Percentiles rank a stretch among this genome's conserved stretches.
phyloP scores from a whole-genome alignment of 1,284 basidiomycete species.

The Boletus sp. region DNA sequence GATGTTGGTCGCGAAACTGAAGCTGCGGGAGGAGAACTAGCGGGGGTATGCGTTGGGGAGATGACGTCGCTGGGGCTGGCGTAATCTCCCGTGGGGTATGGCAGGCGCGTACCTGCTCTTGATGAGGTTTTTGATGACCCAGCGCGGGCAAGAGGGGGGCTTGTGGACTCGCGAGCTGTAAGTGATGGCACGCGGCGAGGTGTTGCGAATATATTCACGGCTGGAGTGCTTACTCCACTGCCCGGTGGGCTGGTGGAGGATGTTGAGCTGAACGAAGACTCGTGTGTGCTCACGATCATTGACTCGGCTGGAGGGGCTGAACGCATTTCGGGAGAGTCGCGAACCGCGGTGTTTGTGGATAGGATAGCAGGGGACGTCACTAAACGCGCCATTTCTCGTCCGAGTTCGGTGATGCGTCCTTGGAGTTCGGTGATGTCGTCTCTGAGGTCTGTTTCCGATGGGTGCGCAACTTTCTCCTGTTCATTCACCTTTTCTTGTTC shows the following conservation, averaged over 20 bases:
- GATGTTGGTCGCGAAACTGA: conserved; percentile 30
- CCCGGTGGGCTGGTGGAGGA: conserved; percentile 21
- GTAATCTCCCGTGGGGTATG: conserved; percentile 79
- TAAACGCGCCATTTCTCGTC: conserved; percentile 71
- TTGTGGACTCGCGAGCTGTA: conserved; percentile 57
- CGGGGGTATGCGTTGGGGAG: conserved; percentile 51
- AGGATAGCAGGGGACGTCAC: conserved; percentile 54
- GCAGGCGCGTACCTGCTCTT: conserved; percentile 52
- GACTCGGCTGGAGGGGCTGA: conserved; percentile 40
- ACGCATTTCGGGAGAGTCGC: conserved; percentile 42
- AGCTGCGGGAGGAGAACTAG: conserved; percentile 47
- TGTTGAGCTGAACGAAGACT: conserved; percentile 25
- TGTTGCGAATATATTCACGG: conserved; percentile 31
- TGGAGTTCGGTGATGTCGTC: conserved; percentile 69
- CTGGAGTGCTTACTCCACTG: conserved; percentile 18
- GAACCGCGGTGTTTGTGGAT: conserved; percentile 48
- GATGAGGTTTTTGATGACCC: conserved; percentile 24
- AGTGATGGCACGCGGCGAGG: conserved; percentile 33
- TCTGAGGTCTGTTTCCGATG: conserved; percentile 36
- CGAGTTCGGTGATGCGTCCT: conserved; percentile 65
- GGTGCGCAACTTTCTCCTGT: conserved; percentile 4
- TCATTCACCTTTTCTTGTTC: conserved; percentile 19
- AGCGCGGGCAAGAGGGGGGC: conserved; percentile 51
- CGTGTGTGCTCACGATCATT: conserved; percentile 32
- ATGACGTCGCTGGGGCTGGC: conserved; percentile 48